Evolutionary conservation across 148 eudicot species (phyloP), one percentile per base, ranked within the genome.

Genomic region (Vaccinium corymbosum): DNA sequence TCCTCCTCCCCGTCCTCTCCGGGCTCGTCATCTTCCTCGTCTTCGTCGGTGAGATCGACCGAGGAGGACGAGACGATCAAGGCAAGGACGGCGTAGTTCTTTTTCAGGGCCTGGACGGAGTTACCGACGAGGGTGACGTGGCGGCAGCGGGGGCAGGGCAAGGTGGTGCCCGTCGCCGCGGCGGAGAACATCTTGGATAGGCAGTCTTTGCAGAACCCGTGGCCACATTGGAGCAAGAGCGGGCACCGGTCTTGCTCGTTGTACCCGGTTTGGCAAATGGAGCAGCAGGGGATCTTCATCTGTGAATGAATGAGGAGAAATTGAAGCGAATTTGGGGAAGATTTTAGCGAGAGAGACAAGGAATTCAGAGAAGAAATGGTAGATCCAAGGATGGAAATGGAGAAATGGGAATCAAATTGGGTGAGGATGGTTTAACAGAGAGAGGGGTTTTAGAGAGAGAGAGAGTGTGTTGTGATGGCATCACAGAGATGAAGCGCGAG

Each of bases 71-170:
- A 78, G 70, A 83, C 51, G 70, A 88, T 84, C 16, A 93, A 72
- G 0, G 92, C 89, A 4, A 95, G 90, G 14, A 96, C 87, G 0
- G 98, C 93, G 84, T 90, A 96, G 84, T 96, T 96, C 89, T 96
- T 96, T 25, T 87, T 86, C 4, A 96, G 85, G 48, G 97, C 93
- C 5, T 90, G 82, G 35, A 96, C 95, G 14, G 99, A 94, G 93
- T 96, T 96, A 0, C 99, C 99, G 20, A 96, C 97, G 70, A 89
- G 76, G 78, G 99, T 88, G 74, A 94, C 91, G 75, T 93, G 95
- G 83, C 99, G 99, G 82, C 99, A 96, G 42, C 98, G 92, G 1
- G 99, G 99, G 82, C 99, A 96, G 3, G 94, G 89, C 52, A 96
- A 92, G 22, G 95, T 85, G 27, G 89, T 90, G 59, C 94, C 97